Conservation (phyloP, 345 rosid species). For the Eucalyptus melliodora region DNA sequence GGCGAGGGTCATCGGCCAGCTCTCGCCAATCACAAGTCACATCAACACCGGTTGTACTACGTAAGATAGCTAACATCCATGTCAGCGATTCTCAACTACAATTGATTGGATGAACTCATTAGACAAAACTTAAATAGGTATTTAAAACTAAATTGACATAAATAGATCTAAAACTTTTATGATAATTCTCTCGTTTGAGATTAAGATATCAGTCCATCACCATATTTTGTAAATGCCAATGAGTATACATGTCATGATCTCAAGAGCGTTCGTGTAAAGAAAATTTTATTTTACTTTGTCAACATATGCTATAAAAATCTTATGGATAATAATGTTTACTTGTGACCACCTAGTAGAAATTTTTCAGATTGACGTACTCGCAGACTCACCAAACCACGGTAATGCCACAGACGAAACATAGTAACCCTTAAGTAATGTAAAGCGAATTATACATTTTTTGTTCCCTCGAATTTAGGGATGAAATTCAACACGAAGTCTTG, state of each 20-base stretch:
- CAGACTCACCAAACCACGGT: neutral
- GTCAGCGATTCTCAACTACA: fast-evolving
- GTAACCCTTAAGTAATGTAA: neutral
- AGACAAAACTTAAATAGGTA: fast-evolving
- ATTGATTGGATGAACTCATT: fast-evolving
- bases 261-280: neutral
- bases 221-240: neutral
- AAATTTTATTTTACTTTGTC: too few species aligned
- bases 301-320: neutral
- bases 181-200: too few species aligned
- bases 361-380: too few species aligned
- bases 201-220: neutral
- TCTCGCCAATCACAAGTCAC: neutral
- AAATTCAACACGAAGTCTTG: neutral
- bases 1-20: neutral
- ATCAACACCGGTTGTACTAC: fast-evolving
- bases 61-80: fast-evolving
- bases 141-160: neutral
- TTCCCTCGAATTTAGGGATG: too few species aligned
- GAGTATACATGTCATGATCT: neutral
- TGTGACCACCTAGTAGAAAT: too few species aligned
- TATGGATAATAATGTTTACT: too few species aligned
- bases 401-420: neutral
- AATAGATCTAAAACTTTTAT: too few species aligned
- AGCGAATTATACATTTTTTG: neutral